A percentile compares a stretch with the other conserved stretches of the same genome.
Evolutionary conservation across 805 yeast genomes (phyloP).

Genomic region (Zygosaccharomyces pseudorouxii): DNA sequence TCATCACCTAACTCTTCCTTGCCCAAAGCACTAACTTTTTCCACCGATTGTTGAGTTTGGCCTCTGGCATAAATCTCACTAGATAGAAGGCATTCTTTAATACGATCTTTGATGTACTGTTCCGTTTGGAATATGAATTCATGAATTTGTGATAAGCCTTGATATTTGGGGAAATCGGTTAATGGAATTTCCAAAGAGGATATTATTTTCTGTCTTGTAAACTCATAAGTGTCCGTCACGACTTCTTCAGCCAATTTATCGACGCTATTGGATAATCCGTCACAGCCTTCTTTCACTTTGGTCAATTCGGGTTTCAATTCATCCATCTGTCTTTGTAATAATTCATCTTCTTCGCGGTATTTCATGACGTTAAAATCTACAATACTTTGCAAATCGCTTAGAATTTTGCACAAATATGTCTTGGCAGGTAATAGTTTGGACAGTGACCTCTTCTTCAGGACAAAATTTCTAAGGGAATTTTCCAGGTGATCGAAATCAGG

Average conservation of each 20-base stretch:
- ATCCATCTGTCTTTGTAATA: conserved; percentile 46
- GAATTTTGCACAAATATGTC: conserved; percentile 68
- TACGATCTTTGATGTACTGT: conserved; percentile 55
- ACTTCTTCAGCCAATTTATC: conserved; percentile 60
- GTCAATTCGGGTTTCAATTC: conserved; percentile 63
- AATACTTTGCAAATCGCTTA: conserved; percentile 58
- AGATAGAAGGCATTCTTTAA: conserved; percentile 56
- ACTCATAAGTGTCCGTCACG: conserved; percentile 53
- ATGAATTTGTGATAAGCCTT: conserved; percentile 59
- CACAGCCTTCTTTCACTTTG: conserved; percentile 46
- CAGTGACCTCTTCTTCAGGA: conserved; percentile 80
- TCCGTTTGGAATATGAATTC: conserved; percentile 71
- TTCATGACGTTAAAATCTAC: conserved; percentile 59
- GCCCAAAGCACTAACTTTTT: conserved; percentile 59
- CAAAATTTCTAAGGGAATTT: conserved; percentile 76
- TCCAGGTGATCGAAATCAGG: conserved; percentile 83
- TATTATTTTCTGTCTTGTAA: conserved; percentile 51
- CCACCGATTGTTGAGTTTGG: conserved; percentile 57
- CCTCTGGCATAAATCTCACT: conserved; percentile 69
- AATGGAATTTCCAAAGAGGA: conserved; percentile 43
- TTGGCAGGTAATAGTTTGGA: conserved; percentile 92
- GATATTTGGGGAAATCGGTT: conserved; percentile 42
- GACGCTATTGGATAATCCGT: conserved; percentile 51
- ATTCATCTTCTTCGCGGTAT: conserved; percentile 46
- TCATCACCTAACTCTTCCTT: conserved; percentile 58